These are phyloP conservation scores for Mycena citricolor DNA, from an alignment of 1,284 basidiomycete genomes.

Conservation along the genomic window DNA sequence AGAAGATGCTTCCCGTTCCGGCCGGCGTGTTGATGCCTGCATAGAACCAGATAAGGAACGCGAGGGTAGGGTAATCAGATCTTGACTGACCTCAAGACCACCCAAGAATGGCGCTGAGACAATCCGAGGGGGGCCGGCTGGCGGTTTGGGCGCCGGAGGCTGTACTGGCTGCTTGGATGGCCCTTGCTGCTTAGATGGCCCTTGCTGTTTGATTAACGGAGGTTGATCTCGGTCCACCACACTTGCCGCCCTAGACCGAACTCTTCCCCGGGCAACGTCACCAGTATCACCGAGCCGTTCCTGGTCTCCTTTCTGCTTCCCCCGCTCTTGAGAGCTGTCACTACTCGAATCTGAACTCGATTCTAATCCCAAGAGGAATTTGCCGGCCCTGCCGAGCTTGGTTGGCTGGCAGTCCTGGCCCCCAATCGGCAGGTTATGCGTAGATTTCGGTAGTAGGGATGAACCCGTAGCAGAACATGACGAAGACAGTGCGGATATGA, in stretches of 20 bases:
- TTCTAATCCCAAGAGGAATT: slow-evolving; percentile 15
- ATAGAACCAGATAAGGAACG: too few species aligned
- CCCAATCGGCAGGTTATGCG: slow-evolving; percentile 19
- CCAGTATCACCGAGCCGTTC: too few species aligned
- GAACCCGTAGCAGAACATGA: neutral
- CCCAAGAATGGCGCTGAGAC: slow-evolving; percentile 10
- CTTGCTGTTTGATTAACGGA: neutral
- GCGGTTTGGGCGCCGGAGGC: neutral
- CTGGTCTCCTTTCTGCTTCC: too few species aligned
- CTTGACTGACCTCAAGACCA: too few species aligned
- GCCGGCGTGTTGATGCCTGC: too few species aligned
- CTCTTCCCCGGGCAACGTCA: too few species aligned
- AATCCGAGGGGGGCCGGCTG: neutral
- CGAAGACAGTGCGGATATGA: slow-evolving; percentile 1
- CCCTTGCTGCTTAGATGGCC: neutral
- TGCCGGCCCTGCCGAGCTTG: neutral
- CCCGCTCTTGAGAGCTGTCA: too few species aligned
- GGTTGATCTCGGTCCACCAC: neutral
- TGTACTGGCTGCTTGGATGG: slow-evolving; percentile 1
- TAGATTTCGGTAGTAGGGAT: slow-evolving; percentile 10
- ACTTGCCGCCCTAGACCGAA: too few species aligned
- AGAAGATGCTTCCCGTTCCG: too few species aligned
- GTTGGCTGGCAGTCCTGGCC: slow-evolving; percentile 2
- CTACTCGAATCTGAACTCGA: too few species aligned
- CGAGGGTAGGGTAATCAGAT: too few species aligned